A percentile compares a stretch with the other conserved stretches of the same genome.
Evolutionary conservation across 169 alveolate species (phyloP).

Genomic region (Plasmodium gaboni): DNA sequence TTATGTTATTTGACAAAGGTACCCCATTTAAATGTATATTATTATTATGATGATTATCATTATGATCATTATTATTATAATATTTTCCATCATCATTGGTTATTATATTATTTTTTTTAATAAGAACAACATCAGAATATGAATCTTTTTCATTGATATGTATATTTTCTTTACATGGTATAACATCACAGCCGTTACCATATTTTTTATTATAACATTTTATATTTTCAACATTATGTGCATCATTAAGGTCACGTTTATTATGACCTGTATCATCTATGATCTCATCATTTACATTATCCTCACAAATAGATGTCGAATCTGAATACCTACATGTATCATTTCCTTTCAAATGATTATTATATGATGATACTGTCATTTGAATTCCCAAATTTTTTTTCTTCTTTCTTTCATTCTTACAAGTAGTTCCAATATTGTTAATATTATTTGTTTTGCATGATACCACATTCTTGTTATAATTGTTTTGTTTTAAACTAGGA

Average conservation of each 20-base stretch:
- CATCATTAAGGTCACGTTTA: no score
- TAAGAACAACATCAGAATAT: neutral
- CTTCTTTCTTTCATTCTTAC: neutral
- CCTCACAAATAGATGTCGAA: no score
- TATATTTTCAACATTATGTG: no score
- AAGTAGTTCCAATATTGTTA: slow-evolving; percentile 2
- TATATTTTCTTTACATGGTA: neutral
- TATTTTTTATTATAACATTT: no score
- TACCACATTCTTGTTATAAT: no score
- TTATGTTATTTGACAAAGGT: slow-evolving; percentile 12
- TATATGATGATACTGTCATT: neutral
- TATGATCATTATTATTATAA: no score
- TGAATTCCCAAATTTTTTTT: neutral
- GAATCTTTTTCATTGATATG: neutral
- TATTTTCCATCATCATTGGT: slow-evolving; percentile 6
- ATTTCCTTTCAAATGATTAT: neutral
- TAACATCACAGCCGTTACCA: neutral
- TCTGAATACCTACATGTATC: no score
- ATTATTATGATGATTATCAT: no score
- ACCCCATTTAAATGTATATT: neutral
- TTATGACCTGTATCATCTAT: no score
- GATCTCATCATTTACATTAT: no score
- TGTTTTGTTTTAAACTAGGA: neutral
- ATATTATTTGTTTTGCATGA: no score
- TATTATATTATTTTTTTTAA: neutral